A percentile compares a stretch with the other conserved stretches of the same genome.
These are phyloP conservation scores for Globisporangium canariense DNA, from an alignment of 352 stramenopile species.

Conservation along the genomic window DNA sequence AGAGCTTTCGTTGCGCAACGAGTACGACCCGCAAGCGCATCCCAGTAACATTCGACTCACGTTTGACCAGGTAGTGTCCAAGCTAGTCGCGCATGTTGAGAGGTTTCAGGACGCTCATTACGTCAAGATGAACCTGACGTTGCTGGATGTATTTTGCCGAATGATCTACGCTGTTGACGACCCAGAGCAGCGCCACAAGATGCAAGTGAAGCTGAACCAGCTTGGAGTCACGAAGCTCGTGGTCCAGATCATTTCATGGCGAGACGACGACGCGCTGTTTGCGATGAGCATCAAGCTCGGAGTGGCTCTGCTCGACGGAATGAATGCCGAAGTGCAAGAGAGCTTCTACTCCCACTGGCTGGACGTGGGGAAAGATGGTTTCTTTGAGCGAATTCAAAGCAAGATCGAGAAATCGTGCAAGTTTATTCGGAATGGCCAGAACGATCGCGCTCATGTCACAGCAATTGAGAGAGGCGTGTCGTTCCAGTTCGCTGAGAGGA, in stretches of 20 bases:
- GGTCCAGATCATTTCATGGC: conserved; percentile 49
- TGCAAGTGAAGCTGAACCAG: conserved; percentile 68
- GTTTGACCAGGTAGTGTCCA: conserved; percentile 64
- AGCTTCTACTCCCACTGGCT: conserved; percentile 54
- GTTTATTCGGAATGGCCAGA: conserved; percentile 28
- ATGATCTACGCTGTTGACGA: conserved; percentile 70
- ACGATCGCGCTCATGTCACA: conserved; percentile 19
- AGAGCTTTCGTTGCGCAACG: conserved; percentile 38
- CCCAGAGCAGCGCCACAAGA: conserved; percentile 41
- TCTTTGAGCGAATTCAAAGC: conserved; percentile 48
- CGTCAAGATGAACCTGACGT: conserved; percentile 62
- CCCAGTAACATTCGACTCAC: conserved; percentile 42
- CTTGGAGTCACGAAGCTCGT: conserved; percentile 63
- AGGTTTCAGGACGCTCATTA: conserved; percentile 51
- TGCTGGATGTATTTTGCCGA: conserved; percentile 68
- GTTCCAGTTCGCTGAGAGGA: conserved; percentile 1
- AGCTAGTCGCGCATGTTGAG: conserved; percentile 58
- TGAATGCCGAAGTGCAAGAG: conserved; percentile 78
- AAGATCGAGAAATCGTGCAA: conserved; percentile 50
- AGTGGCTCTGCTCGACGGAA: conserved; percentile 63
- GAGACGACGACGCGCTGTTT: conserved; percentile 58
- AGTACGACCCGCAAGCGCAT: conserved; percentile 44
- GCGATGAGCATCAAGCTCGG: conserved; percentile 55
- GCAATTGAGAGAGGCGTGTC: conserved; percentile 7
- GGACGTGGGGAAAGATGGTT: conserved; percentile 27